Base-by-base conservation (phyloP, 345 rosid species). In the Microcos paniculata region DNA sequence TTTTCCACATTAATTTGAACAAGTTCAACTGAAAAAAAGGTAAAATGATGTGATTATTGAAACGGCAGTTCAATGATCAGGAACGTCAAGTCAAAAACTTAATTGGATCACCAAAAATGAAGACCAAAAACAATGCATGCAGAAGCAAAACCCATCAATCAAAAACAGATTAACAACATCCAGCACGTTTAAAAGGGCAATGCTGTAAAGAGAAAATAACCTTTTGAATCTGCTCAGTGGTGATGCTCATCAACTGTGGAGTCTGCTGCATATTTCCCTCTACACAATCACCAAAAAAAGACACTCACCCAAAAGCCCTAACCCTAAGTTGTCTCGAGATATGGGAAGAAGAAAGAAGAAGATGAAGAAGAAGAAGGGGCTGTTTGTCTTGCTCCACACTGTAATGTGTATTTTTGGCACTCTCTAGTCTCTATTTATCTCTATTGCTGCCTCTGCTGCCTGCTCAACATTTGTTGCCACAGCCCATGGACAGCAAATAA, bases 161-260 rank as follows among this genome's bases (percentile, higher is more conserved):
- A 63, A 19, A 40, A 63, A 28, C 45, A 33, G 21, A 24, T 40
- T 4, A 72, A n/a, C n/a, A 9, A 56, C 6, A 71, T 24, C 43
- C 3, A 56, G 59, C 35, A 16, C 42, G 23, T 24, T 33, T 2
- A 18, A 40, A 53, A n/a, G 11, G 4, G 13, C 33, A 70, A n/a
- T 40, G 59, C 57, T 52, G 49, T 31, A 45, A 70, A 72, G 43
- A 76, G 19, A 40, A 43, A 4, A 30, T 62, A 31, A 83, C 91
- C 89, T 81, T 82, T 79, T 85, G 87, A 77, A 88, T 85, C 86
- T 84, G 91, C 76, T 88, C 89, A 49, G 91, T 88, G 62, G 91
- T 84, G 70, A 84, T 55, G 66, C 76, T 82, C 18, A 81, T 35
- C 83, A 80, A 76, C 72, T 78, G 82, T 49, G 58, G 74, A 70